Evolutionary conservation across 2,329 filamentous ascomycete genomes (phyloP), one percentile per base, ranked within the genome.

Genomic region (Aspergillus unguis): DNA sequence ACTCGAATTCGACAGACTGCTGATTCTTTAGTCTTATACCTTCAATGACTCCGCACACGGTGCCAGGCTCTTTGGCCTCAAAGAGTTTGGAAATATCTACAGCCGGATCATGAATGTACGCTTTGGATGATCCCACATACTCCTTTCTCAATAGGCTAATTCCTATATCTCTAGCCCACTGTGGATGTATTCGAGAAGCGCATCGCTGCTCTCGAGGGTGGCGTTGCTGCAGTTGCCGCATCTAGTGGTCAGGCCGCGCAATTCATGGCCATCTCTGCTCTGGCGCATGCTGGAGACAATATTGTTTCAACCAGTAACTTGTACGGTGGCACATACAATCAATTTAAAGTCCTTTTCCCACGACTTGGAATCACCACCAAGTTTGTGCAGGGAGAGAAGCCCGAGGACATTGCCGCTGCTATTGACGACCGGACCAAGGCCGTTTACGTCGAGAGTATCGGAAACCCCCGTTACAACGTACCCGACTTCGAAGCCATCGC

Each of bases 1-100:
- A 11, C 41, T 49, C 11, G 28, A 44, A 10, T 38, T 40, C 9
- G 33, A 11, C 11, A 17, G 3, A 4, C 26, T 26, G 29, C 44
- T 42, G 5, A 50, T 50, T 48, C 5, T 8, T 11, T 60, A 91
- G 87, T 96, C 90, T 66, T 99, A 80, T 74, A 85, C 84, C 48
- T 99, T 99, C 83, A 87, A 97, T 83, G 90, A 97, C 77, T 96
- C 90, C 47, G 92, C 91, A 45, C 94, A 97, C 67, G 94, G 90
- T 57, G 94, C 94, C 51, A 86, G 91, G 71, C 86, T 99, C 38
- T 99, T 99, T 70, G 89, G 90, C 69, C 88, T 99, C 73, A 95
- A 97, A 78, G 91, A 97, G 76, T 88, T 90, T 65, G 94, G 92
- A 75, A 97, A 97, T 77, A 95, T 97, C 72, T 99, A 99, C 81